Base-by-base conservation (phyloP, 441 rosid genomes). In the Gossypium davidsonii region DNA sequence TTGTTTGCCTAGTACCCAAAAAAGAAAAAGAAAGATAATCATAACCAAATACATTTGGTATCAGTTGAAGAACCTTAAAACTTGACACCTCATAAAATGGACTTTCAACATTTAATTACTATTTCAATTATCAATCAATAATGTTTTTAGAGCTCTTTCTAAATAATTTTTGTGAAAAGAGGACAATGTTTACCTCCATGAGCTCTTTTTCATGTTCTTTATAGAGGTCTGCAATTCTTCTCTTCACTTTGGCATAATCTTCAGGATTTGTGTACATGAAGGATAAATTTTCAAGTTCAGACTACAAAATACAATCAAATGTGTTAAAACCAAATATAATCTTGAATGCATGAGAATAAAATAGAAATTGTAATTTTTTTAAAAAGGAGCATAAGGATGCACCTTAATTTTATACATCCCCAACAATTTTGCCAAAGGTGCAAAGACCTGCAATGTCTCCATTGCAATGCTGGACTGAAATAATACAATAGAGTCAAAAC, bases 351-450 rank as follows among this genome's bases (percentile, higher is more conserved):
- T 3, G 52, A 57, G 53, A 48, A 71, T 71, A 14, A 39, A 57
- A 37, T 56, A 34, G 23, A 18, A 20, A 70, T 34, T 64, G 31
- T 20, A 17, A 31, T 31, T 20, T 64, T 28, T 48, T 71, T 6
- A 49, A 31, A 15, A 44, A 21, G 11, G 15, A 56, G 34, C 42
- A 71, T 17, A 18, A 70, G 15, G 71, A 52, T 72, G 15, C 76
- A 94, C 98, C 98, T 94, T 95, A 75, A 95, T 91, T 76, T 92
- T 88, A 84, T 95, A 91, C 98, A 95, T 95, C 79, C 98, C 99
- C 64, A 95, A 82, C 80, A 95, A 83, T 83, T 95, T 95, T 71
- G 99, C 99, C 77, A 94, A 79, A 53, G 98, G 99, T 69, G 99
- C 99, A 83, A 95, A 95, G 76, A 92, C 96, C 83, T 92, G 96